These are phyloP conservation scores for Turnera subulata DNA, from an alignment of 345 rosid species.

Conservation along the genomic window DNA sequence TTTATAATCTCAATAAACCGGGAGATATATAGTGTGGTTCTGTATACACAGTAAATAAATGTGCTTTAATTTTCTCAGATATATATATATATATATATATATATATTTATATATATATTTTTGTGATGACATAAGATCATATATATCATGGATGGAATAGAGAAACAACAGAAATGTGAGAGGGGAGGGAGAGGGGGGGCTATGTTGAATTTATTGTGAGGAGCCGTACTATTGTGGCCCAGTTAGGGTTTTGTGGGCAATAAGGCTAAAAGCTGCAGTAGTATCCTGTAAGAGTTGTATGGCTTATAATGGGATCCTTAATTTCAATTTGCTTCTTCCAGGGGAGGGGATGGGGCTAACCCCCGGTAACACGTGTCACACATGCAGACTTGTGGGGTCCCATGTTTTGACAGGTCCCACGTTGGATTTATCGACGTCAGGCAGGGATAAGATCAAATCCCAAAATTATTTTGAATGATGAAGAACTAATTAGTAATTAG, in stretches of 20 bases:
- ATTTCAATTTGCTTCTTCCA: neutral
- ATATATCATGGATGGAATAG: neutral
- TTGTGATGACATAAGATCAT: neutral
- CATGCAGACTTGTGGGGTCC: constrained; percentile 29
- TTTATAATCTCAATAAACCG: too few species aligned
- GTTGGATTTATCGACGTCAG: constrained; percentile 18
- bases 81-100: constrained; percentile 3
- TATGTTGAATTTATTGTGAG: constrained; percentile 31
- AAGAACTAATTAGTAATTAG: too few species aligned
- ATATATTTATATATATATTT: neutral
- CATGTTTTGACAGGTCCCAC: constrained; percentile 11
- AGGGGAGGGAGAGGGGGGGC: too few species aligned
- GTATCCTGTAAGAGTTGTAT: constrained; percentile 30
- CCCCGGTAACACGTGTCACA: constrained; percentile 27
- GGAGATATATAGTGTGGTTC: neutral
- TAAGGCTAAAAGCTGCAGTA: constrained; percentile 58
- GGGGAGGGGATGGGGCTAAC: neutral
- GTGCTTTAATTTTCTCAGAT: neutral
- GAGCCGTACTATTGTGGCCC: constrained; percentile 42
- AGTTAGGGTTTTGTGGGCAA: constrained; percentile 55
- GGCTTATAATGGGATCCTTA: constrained; percentile 34
- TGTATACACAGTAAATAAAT: neutral
- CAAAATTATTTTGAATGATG: too few species aligned
- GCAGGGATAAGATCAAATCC: neutral
- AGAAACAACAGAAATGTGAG: constrained; percentile 6